Evolutionary conservation across 176 grass and related monocot genomes (phyloP), one percentile per base, ranked within the genome.

Genomic region (Lolium multiflorum): DNA sequence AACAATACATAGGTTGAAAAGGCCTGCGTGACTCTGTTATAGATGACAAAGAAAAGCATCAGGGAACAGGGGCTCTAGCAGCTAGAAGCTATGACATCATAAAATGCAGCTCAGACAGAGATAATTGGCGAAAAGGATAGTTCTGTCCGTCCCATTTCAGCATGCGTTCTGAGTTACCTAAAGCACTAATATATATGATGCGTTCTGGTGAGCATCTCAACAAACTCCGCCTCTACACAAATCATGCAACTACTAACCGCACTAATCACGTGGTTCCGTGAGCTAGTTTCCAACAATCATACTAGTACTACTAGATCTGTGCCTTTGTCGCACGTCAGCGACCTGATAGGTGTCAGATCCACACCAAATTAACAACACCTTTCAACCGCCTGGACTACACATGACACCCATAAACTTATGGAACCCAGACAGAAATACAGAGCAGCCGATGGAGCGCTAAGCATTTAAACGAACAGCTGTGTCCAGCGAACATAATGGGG

Each of bases 1-100:
- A 56, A 98, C 92, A 35, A 98, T 98, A 79, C 96, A 98, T 15
- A 98, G 92, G 89, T 98, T 98, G 83, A 96, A 89, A 73, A 98
- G 96, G 68, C 96, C 96, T 35, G 96, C 96, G 75, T 96, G 96
- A 83, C 96, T 98, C 96, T 98, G 88, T 85, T 76, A 91, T 21
- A 81, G 80, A 83, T 48, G 48, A 56, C 54, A 77, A 84, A 57
- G 41, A 49, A n/a, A 83, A 76, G 22, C 50, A 74, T 84, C 21
- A 86, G 66, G 21, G 35, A 70, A 52, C n/a, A 71, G 22, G 5
- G 5, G 28, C 78, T 62, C 41, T 8, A 78, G 28, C 3, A 50
- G 61, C n/a, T 81, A 20, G 37, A 78, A 91, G 22, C 49, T 74
- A 67, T 68, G 41, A 37, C 15, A 38, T 35, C 9, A 89, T 70